Percentiles rank a stretch among this genome's conserved stretches.
Evolutionary conservation across 2,329 filamentous ascomycete genomes (phyloP).

Genomic region (Graphilbum fragrans): DNA sequence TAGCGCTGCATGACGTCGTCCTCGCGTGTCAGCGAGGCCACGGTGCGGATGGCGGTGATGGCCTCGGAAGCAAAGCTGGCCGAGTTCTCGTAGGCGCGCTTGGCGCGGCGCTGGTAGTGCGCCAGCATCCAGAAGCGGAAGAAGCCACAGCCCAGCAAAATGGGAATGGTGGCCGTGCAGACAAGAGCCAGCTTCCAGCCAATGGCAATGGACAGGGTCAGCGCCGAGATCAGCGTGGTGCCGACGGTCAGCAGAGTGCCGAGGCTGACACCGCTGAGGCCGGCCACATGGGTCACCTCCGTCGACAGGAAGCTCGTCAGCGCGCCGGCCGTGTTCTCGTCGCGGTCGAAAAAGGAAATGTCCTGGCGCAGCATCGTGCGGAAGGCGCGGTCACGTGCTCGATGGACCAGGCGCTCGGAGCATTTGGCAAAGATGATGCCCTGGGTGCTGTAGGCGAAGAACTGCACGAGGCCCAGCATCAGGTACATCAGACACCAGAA

Average conservation of each 20-base stretch:
- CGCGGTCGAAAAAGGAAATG: conserved; percentile 79
- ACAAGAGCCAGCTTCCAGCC: conserved; percentile 33
- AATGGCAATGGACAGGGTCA: conserved; percentile 32
- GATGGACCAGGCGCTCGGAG: conserved; percentile 75
- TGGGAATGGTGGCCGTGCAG: conserved; percentile 24
- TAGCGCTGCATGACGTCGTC: conserved; percentile 66
- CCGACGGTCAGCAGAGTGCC: conserved; percentile 72
- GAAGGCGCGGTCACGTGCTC: conserved; percentile 74
- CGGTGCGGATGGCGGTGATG: conserved; percentile 85
- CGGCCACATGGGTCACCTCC: conserved; percentile 78
- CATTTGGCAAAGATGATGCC: conserved; percentile 70
- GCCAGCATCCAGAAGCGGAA: conserved; percentile 52
- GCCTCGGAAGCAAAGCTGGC: conserved; percentile 88
- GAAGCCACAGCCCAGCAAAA: conserved; percentile 27
- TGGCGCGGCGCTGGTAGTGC: conserved; percentile 66
- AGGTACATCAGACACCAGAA: conserved; percentile 88
- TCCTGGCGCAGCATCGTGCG: conserved; percentile 84
- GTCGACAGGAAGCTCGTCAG: conserved; percentile 82
- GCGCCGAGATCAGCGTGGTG: conserved; percentile 68
- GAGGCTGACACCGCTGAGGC: conserved; percentile 76
- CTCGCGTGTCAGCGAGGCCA: conserved; percentile 82
- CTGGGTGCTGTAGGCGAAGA: conserved; percentile 56
- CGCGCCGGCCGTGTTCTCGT: conserved; percentile 80
- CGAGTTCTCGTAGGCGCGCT: conserved; percentile 66
- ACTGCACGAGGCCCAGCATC: conserved; percentile 65